Evolutionary conservation across 129 eudicot species (phyloP).

Genomic region (Mikania micrantha): DNA sequence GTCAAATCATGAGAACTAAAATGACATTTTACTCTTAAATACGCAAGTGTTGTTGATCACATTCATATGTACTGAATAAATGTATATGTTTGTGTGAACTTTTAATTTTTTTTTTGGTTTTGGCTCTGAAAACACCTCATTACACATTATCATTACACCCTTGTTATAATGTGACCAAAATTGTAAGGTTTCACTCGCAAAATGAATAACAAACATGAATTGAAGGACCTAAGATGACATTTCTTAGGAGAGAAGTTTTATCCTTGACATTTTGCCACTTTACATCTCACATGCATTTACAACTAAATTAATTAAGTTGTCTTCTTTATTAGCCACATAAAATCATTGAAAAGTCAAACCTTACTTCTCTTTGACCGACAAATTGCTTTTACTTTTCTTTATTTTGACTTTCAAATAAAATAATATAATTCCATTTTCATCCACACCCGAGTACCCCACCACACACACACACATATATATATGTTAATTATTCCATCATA

Average conservation of each 20-base stretch:
- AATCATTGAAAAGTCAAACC: slow-evolving; percentile 23
- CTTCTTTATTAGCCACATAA: slow-evolving; percentile 25
- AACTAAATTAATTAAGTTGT: slow-evolving; percentile 14
- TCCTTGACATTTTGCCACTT: slow-evolving; percentile 2
- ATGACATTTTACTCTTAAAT: too few species aligned
- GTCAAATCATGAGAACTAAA: too few species aligned
- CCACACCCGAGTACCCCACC: not conserved
- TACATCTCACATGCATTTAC: slow-evolving; percentile 3
- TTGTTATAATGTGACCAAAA: not conserved
- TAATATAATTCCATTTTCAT: slow-evolving; percentile 1
- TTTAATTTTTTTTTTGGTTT: too few species aligned
- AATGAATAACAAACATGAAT: not conserved
- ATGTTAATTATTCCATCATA: slow-evolving; percentile 1
- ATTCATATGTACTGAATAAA: too few species aligned
- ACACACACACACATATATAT: slow-evolving; percentile 2
- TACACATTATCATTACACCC: too few species aligned
- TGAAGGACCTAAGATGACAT: slow-evolving; percentile 17
- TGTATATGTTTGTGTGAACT: too few species aligned
- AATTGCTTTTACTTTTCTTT: slow-evolving; percentile 27
- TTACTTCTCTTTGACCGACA: slow-evolving; percentile 20
- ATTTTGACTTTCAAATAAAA: slow-evolving; percentile 22
- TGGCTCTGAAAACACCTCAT: too few species aligned
- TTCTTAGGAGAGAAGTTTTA: slow-evolving; percentile 13
- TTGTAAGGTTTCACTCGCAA: not conserved
- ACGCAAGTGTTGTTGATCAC: too few species aligned